Evolutionary conservation across 208 protist species (phyloP), one percentile per base, ranked within the genome.

Genomic region (Leptomonas seymouri): DNA sequence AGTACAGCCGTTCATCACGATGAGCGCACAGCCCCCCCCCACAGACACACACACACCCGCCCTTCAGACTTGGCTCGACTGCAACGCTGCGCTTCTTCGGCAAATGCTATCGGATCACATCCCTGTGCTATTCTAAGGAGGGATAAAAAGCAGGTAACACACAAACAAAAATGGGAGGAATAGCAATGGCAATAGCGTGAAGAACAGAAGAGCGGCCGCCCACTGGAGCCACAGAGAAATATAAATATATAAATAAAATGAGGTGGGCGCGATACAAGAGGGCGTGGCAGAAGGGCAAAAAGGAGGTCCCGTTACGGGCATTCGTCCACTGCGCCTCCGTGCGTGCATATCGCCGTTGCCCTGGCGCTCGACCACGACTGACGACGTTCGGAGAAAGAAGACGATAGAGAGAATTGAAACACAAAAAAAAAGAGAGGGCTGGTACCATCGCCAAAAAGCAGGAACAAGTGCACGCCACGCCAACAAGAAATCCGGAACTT

Each of bases 81-180:
- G 27, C 39, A 31, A 20, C n/a, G 3, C 50, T 30, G 0, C 28
- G 23, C 28, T 41, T 1, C 25, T 2, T 45, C n/a, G 48, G 45
- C 61, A 67, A 46, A 48, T 48, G 61, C 61, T 57, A 67, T 57
- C 59, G 31, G 55, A 6, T 30, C 25, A 53, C 59, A 55, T 39
- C 20, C 23, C 41, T 20, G 42, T 30, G 27, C 27, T 51, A 21
- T 63, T 51, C 27, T 39, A 39, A 3, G 34, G 34, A 39, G 9
- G 9, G 9, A 39, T 39, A 39, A 39, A 39, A 39, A 39, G 3
- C 7, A 21, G 21, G 20, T 1, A 25, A 39, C 18, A 61, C 48
- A 61, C 21, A 34, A 61, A 31, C 34, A 39, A 39, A 63, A 63
- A 39, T 39, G 34, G 34, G 34, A 39, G 34, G 34, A 39, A 39